These are phyloP conservation scores for Fraxinus platypoda DNA, from an alignment of 305 asterid genomes.

Conservation along the genomic window DNA sequence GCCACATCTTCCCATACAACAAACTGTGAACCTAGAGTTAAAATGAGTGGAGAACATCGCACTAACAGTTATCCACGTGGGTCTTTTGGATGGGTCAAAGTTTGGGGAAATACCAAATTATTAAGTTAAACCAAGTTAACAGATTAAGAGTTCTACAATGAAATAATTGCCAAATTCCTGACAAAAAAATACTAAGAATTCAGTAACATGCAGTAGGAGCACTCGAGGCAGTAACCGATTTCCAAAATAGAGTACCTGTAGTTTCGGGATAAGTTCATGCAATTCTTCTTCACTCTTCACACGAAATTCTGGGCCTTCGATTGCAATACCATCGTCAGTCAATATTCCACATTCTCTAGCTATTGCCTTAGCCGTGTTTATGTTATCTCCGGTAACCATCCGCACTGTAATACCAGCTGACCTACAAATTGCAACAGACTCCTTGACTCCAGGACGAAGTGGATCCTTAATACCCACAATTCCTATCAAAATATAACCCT, in stretches of 20 bases:
- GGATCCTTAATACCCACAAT: conserved; percentile 97
- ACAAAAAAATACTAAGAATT: neutral
- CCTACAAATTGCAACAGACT: conserved; percentile 86
- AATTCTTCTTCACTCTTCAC: conserved; percentile 66
- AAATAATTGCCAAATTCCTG: neutral
- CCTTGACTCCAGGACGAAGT: conserved; percentile 93
- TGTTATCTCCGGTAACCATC: conserved; percentile 97
- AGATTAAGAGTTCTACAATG: neutral
- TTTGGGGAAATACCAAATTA: neutral
- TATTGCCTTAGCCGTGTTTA: conserved; percentile 90
- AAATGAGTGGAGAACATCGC: neutral
- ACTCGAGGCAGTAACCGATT: neutral
- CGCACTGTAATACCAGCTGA: conserved; percentile 87
- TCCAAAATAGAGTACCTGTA: conserved; percentile 56
- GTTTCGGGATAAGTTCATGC: conserved; percentile 72
- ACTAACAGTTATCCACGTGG: neutral
- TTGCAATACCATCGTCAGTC: conserved; percentile 82
- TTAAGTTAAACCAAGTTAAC: conserved; percentile 2
- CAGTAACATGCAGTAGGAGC: neutral
- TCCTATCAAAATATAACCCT: conserved; percentile 78
- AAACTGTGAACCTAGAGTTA: neutral
- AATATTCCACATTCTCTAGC: conserved; percentile 97
- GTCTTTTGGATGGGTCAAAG: neutral
- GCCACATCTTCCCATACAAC: neutral
- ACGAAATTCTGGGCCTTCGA: conserved; percentile 93